Conservation (phyloP, 192 early-diverging fungal species). For the Entomortierella beljakovae region DNA sequence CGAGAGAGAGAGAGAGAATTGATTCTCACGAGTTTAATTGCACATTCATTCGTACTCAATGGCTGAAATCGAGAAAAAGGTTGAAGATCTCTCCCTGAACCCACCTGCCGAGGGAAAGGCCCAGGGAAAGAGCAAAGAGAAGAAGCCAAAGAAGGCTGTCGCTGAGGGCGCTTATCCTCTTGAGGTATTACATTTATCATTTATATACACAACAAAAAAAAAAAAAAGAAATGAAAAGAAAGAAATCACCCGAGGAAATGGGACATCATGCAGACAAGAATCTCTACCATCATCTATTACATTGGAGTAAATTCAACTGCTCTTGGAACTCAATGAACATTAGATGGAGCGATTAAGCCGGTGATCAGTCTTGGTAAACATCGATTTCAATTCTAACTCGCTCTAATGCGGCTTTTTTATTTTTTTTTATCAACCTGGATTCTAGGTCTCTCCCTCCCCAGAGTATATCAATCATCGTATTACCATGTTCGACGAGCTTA, state of each 20-base stretch:
- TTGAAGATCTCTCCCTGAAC: constrained; percentile 48
- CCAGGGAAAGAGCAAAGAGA: constrained; percentile 62
- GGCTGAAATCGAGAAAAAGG: constrained; percentile 56
- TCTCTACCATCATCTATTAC: not conserved
- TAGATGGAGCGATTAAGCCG: not conserved
- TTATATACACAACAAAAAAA: not conserved
- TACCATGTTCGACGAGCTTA: constrained; percentile 82
- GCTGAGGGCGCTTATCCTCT: constrained; percentile 55
- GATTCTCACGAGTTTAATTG: constrained; percentile 14
- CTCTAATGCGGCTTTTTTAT: not conserved
- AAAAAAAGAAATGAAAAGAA: not conserved
- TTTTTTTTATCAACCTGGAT: not conserved
- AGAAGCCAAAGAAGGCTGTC: constrained; percentile 57
- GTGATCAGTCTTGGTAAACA: no score
- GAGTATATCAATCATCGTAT: constrained; percentile 85
- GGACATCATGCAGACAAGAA: not conserved
- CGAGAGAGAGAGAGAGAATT: not conserved
- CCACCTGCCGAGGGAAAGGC: constrained; percentile 40
- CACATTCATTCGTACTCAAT: constrained; percentile 17
- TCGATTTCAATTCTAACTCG: not conserved
- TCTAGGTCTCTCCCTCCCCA: constrained; percentile 71
- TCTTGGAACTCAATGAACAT: not conserved
- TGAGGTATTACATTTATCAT: constrained; percentile 40
- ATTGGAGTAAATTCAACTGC: not conserved
- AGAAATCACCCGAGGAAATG: not conserved